phyloP scores from a whole-genome alignment of 768 basidiomycete genomes.

The Phallus indusiatus region DNA sequence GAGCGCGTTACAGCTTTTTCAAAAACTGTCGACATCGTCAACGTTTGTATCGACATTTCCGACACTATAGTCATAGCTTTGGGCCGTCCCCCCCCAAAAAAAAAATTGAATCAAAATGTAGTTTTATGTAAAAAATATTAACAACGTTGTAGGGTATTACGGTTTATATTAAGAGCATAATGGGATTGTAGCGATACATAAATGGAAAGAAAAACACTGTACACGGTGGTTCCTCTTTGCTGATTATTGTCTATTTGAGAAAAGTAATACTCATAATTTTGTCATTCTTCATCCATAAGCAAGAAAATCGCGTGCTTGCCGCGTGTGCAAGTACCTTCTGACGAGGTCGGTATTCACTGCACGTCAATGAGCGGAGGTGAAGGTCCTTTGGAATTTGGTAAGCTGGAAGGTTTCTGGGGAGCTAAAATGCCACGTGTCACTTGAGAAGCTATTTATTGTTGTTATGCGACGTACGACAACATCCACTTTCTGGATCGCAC shows the following conservation, averaged over 20 bases:
- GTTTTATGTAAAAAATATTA: neutral
- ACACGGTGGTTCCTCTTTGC: neutral
- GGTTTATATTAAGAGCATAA: neutral
- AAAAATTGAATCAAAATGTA: neutral
- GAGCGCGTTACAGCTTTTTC: slow-evolving; percentile 44
- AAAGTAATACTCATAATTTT: neutral
- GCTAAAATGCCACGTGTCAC: neutral
- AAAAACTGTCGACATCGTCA: slow-evolving; percentile 51
- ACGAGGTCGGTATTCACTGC: slow-evolving; percentile 20
- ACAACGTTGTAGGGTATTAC: neutral
- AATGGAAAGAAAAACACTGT: slow-evolving; percentile 9
- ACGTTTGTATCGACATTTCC: slow-evolving; percentile 66
- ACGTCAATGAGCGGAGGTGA: slow-evolving; percentile 41
- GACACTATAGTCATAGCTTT: neutral
- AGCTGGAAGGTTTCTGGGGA: neutral
- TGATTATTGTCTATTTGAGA: neutral
- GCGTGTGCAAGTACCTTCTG: too few relatives aligned
- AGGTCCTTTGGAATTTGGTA: slow-evolving; percentile 15
- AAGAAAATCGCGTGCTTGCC: too few relatives aligned
- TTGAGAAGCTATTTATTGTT: neutral
- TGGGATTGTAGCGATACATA: neutral
- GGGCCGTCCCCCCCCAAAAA: too few relatives aligned
- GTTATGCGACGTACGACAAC: slow-evolving; percentile 55
- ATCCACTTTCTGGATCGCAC: slow-evolving; percentile 68
- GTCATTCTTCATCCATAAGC: too few relatives aligned